These are phyloP conservation scores for Pichia sp. DNA, from an alignment of 1,139 yeast genomes.

Conservation along the genomic window DNA sequence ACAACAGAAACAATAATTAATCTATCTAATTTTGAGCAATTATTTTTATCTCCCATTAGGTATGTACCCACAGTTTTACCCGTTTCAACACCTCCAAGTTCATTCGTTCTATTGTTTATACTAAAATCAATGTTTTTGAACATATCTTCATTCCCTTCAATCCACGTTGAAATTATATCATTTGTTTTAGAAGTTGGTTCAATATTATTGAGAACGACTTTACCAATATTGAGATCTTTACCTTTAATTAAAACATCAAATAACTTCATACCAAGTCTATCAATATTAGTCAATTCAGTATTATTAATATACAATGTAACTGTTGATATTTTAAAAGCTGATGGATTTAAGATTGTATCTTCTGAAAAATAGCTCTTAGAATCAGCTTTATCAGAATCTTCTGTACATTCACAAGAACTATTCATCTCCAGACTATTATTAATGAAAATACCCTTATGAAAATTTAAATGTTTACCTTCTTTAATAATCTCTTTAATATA, in stretches of 20 bases:
- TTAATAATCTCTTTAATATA: slow-evolving; percentile 14
- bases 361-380: slow-evolving; percentile 20
- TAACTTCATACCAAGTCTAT: slow-evolving; percentile 22
- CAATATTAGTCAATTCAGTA: slow-evolving; percentile 15
- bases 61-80: slow-evolving; percentile 9
- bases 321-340: slow-evolving; percentile 23
- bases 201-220: slow-evolving; percentile 16
- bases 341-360: slow-evolving; percentile 26
- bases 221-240: slow-evolving; percentile 18
- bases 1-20: slow-evolving; percentile 20
- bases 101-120: slow-evolving; percentile 2
- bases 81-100: not conserved
- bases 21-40: slow-evolving; percentile 16
- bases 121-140: slow-evolving; percentile 4
- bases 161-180: slow-evolving; percentile 8
- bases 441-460: slow-evolving; percentile 23
- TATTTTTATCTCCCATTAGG: slow-evolving; percentile 8
- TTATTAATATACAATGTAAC: slow-evolving; percentile 21
- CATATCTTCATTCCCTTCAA: slow-evolving; percentile 1
- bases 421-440: slow-evolving; percentile 23
- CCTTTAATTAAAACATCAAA: slow-evolving; percentile 22
- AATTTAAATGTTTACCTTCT: slow-evolving; percentile 12
- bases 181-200: slow-evolving; percentile 13
- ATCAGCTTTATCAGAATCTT: slow-evolving; percentile 10
- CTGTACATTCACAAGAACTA: not conserved